Percentiles rank a stretch among this genome's conserved stretches.
phyloP scores from a whole-genome alignment of 208 protist species.

The Wallacemonas rigidus region DNA sequence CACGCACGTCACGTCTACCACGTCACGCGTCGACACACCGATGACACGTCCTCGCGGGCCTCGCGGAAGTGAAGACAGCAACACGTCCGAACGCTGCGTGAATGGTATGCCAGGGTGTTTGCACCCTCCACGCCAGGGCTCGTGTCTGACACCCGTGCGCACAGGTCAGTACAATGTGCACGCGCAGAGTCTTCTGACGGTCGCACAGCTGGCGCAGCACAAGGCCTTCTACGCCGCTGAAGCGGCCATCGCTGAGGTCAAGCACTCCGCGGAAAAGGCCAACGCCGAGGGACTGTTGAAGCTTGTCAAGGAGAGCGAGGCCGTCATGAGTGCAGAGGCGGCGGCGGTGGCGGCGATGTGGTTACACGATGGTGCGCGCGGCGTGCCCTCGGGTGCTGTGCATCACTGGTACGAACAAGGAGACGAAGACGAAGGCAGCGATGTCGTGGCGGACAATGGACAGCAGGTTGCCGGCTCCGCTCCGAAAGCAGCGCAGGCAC shows the following conservation, averaged over 20 bases:
- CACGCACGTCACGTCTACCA: not conserved
- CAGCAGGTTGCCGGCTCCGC: not conserved
- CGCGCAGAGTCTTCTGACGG: slow-evolving; percentile 5
- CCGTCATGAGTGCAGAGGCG: slow-evolving; percentile 28
- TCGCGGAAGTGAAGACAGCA: not conserved
- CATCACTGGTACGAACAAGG: slow-evolving; percentile 9
- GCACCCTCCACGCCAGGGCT: not conserved
- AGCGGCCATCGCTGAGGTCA: not conserved
- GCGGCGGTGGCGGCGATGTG: slow-evolving; percentile 5
- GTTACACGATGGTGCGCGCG: not conserved
- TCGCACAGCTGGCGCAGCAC: slow-evolving; percentile 7
- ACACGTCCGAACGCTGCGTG: not conserved
- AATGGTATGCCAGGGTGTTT: not conserved
- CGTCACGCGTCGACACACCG: not conserved
- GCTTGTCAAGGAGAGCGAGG: slow-evolving; percentile 32
- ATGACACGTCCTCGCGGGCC: not conserved
- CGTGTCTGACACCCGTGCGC: not conserved
- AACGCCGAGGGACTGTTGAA: slow-evolving; percentile 22
- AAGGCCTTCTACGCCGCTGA: slow-evolving; percentile 15
- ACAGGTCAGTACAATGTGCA: slow-evolving; percentile 10
- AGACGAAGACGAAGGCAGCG: not conserved
- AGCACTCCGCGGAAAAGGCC: not conserved
- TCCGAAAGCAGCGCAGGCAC: slow-evolving; percentile 19
- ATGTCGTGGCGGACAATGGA: not conserved
- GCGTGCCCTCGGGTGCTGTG: slow-evolving; percentile 1